Evolutionary conservation across 768 basidiomycete genomes (phyloP), one percentile per base, ranked within the genome.

Genomic region (Collybia sordida): DNA sequence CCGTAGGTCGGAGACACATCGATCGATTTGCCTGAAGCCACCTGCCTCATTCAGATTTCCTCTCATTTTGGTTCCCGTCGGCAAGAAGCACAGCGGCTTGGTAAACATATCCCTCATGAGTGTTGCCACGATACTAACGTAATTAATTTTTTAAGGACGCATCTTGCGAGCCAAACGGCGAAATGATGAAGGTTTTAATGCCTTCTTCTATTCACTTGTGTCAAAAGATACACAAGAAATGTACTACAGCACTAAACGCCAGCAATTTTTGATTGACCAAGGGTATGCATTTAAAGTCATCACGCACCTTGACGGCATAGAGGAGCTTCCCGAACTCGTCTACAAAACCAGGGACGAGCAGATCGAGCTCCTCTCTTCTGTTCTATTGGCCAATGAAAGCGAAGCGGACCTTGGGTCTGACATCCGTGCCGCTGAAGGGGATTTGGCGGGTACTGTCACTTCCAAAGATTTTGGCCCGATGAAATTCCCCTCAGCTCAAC

Each of bases 261-360:
- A 98, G 63, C 94, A 98, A 63, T 99, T 99, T 72, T 74, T 99
- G 58, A 96, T 99, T 62, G 97, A 99, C 64, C 95, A 98, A 70
- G 96, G 97, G 2, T 99, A 99, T 70, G 90, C 96, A 5, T 99
- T 99, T 83, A 98, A 98, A 70, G 96, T 99, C 46, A 98, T 99
- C 70, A 98, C 97, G 2, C 91, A 95, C 59, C 82, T 99, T 15
- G 94, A 98, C 55, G 97, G 97, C 7, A 76, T 98, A 22, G 88
- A 96, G 50, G 75, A 79, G 37, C 77, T 94, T 56, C 84, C 88
- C 3, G 89, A 93, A 61, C 78, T 98, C 45, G 97, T 98, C 43
- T 99, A 96, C 74, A 84, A 82, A 61, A 92, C 90, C 35, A 81
- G 83, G 61, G 86, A 93, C 59, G 91, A 97, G 62, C 96, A 98